Evolutionary conservation across 306 rosid species (phyloP).

Genomic region (Clitoria ternatea): DNA sequence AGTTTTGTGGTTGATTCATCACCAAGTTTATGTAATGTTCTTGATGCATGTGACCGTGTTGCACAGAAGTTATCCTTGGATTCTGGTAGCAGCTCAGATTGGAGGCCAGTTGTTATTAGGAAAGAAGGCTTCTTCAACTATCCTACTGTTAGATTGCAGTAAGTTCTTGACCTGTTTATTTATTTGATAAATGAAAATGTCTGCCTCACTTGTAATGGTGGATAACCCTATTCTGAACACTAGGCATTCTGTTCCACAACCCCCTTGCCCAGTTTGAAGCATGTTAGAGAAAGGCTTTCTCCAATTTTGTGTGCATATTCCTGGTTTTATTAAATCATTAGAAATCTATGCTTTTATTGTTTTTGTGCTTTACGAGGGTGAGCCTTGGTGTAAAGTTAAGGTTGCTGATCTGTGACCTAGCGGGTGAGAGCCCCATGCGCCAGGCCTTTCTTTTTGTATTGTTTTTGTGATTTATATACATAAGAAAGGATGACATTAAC

Average conservation of each 20-base stretch:
- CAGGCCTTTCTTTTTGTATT: neutral
- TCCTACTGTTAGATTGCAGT: slow-evolving; percentile 87
- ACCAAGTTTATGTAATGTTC: slow-evolving; percentile 63
- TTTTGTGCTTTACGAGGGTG: neutral
- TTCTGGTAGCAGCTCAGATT: slow-evolving; percentile 66
- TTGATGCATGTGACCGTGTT: slow-evolving; percentile 66
- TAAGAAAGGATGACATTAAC: neutral
- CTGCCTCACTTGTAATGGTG: neutral
- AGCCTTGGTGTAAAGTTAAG: neutral
- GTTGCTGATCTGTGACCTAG: neutral
- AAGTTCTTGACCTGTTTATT: slow-evolving; percentile 40
- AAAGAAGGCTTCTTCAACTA: slow-evolving; percentile 65
- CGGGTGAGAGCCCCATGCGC: too few relatives aligned
- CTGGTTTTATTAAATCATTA: slow-evolving; percentile 5
- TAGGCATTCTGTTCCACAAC: neutral
- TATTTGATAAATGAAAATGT: slow-evolving; percentile 6
- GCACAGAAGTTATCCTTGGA: slow-evolving; percentile 50
- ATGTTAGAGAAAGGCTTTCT: neutral
- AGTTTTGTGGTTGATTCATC: slow-evolving; percentile 66
- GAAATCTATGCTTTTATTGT: neutral
- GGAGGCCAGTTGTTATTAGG: slow-evolving; percentile 73
- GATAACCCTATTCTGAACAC: neutral
- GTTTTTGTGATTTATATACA: neutral
- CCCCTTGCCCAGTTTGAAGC: neutral
- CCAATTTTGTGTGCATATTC: neutral